phyloP scores from a whole-genome alignment of 163 green algal species.

The Scenedesmus sp. region DNA sequence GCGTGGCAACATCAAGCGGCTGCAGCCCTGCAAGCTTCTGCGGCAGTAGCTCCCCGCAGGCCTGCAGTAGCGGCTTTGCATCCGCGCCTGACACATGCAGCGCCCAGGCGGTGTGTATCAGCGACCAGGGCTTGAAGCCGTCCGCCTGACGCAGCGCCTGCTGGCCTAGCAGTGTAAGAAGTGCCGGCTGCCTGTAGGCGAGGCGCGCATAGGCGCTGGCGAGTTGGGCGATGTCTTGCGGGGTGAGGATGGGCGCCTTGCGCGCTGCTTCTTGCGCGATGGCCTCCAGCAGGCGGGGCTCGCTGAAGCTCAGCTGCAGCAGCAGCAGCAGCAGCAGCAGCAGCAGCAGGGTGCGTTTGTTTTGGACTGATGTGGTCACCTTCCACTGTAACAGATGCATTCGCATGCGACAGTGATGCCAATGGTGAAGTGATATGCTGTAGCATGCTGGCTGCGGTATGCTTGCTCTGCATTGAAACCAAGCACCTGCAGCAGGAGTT shows the following conservation, averaged over 20 bases:
- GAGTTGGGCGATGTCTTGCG: conserved; percentile 31
- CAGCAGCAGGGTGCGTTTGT: background rate
- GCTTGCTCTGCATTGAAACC: too few species aligned
- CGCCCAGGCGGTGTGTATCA: conserved; percentile 39
- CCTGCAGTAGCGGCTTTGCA: conserved; percentile 5
- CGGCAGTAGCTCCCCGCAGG: background rate
- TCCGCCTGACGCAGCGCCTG: background rate
- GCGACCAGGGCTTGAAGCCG: conserved; percentile 24
- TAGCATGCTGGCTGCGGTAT: too few species aligned
- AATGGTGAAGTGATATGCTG: too few species aligned
- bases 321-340: background rate
- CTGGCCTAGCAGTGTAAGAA: conserved; percentile 12
- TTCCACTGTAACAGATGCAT: background rate
- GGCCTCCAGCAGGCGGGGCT: conserved; percentile 33
- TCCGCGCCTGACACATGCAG: conserved; percentile 10
- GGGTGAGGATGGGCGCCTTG: conserved; percentile 38
- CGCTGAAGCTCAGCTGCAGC: conserved; percentile 24
- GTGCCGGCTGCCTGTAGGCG: background rate
- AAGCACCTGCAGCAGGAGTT: too few species aligned
- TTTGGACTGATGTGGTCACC: background rate
- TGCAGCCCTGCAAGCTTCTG: background rate
- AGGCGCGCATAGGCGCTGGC: conserved; percentile 33
- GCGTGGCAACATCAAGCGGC: conserved; percentile 24
- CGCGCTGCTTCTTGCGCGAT: background rate
- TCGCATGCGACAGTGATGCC: background rate